Conservation (phyloP, 2,329 filamentous ascomycete genomes). For the Aspergillus aculeatinus region DNA sequence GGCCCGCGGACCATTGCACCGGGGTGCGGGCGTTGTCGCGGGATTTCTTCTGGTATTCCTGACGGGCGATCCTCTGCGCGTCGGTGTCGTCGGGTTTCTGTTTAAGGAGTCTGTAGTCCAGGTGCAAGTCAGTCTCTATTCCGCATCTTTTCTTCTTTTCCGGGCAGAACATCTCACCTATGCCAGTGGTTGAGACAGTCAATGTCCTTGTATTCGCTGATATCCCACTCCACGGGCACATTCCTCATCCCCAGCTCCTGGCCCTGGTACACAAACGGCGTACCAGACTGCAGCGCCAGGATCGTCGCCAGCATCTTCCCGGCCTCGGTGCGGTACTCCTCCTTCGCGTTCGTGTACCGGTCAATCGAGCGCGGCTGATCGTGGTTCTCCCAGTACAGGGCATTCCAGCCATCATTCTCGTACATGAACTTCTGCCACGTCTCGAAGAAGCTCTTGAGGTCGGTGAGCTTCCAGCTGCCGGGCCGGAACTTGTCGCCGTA, state of each 20-base stretch:
- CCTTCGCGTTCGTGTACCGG: conserved; percentile 54
- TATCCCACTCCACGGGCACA: conserved; percentile 59
- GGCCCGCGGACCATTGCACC: conserved; percentile 66
- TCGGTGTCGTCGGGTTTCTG: conserved; percentile 26
- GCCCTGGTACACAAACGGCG: conserved; percentile 68
- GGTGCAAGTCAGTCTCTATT: not conserved
- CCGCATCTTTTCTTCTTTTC: not conserved
- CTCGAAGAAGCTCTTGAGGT: conserved; percentile 54
- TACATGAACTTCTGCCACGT: conserved; percentile 63
- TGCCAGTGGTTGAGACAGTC: conserved; percentile 60
- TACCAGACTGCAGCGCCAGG: conserved; percentile 59
- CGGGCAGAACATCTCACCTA: conserved; percentile 22
- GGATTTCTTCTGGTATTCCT: conserved; percentile 42
- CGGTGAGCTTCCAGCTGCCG: conserved; percentile 49
- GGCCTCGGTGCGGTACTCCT: conserved; percentile 50
- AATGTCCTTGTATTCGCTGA: conserved; percentile 68
- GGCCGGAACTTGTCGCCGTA: conserved; percentile 51
- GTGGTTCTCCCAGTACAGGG: conserved; percentile 66
- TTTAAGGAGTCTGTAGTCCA: conserved; percentile 31
- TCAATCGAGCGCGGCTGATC: conserved; percentile 63
- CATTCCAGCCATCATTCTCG: conserved; percentile 62
- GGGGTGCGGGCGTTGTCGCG: conserved; percentile 70
- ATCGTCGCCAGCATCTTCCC: conserved; percentile 62
- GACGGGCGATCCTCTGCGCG: conserved; percentile 29
- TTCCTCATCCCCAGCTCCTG: conserved; percentile 69